These are phyloP conservation scores for Trapa bicornis DNA, from an alignment of 345 rosid species.

Conservation along the genomic window DNA sequence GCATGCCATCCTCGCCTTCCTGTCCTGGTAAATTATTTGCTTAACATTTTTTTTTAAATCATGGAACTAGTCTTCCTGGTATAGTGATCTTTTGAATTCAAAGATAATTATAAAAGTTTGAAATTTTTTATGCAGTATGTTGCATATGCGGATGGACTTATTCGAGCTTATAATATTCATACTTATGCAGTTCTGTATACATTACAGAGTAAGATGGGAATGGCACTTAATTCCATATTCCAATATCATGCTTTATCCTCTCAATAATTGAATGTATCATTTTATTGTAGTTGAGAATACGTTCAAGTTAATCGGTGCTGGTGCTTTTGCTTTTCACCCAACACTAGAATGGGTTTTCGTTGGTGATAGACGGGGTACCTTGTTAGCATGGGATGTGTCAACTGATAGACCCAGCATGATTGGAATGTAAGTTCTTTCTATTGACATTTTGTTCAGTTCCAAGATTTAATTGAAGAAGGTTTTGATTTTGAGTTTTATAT, in stretches of 20 bases:
- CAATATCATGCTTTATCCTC: conserved; percentile 5
- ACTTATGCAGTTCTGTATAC: conserved; percentile 88
- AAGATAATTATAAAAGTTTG: neutral
- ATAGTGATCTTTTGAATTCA: conserved; percentile 1
- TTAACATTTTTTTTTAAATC: neutral
- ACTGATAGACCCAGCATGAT: conserved; percentile 92
- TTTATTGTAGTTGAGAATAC: conserved; percentile 75
- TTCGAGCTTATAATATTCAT: conserved; percentile 92
- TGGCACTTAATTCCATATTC: neutral
- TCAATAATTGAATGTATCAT: conserved; percentile 1
- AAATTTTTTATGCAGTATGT: conserved; percentile 52
- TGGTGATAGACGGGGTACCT: conserved; percentile 93
- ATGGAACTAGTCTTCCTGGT: neutral
- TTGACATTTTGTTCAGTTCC: neutral
- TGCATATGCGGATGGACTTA: conserved; percentile 95
- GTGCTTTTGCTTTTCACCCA: conserved; percentile 94
- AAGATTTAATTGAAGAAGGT: neutral
- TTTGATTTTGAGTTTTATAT: neutral
- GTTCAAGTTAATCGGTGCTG: conserved; percentile 84
- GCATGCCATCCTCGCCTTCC: conserved; percentile 99
- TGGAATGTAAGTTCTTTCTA: conserved; percentile 60
- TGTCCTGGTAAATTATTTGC: conserved; percentile 47
- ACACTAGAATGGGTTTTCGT: conserved; percentile 93
- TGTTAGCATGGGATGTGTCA: conserved; percentile 98
- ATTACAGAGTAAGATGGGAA: conserved; percentile 58